These are phyloP conservation scores for Salix dunnii DNA, from an alignment of 345 rosid species.

Conservation along the genomic window DNA sequence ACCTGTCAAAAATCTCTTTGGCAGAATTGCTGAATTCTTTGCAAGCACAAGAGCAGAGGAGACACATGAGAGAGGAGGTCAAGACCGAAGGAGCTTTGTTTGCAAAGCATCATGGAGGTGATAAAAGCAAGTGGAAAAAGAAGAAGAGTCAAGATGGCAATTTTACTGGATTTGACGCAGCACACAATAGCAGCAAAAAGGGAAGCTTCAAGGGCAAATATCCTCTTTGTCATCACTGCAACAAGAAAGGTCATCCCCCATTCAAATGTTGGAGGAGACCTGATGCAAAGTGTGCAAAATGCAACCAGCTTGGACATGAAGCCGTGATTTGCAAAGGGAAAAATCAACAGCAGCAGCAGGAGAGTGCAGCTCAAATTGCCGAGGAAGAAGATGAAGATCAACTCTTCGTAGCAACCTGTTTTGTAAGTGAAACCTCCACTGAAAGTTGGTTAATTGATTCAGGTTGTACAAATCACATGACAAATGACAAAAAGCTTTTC, in stretches of 20 bases:
- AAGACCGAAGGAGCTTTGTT: neutral
- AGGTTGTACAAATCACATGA: too few relatives aligned
- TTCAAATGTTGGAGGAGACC: neutral
- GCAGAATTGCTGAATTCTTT: neutral
- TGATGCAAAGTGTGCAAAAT: neutral
- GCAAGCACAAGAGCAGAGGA: neutral
- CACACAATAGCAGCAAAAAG: neutral
- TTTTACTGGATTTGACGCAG: fast-evolving
- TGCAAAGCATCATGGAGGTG: too few relatives aligned
- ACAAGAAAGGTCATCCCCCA: neutral
- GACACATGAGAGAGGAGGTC: neutral
- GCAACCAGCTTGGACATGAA: neutral
- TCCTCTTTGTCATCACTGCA: neutral
- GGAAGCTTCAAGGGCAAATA: neutral
- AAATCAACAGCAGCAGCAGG: too few relatives aligned
- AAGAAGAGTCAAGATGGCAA: neutral
- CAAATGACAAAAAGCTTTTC: too few relatives aligned
- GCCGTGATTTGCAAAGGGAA: too few relatives aligned
- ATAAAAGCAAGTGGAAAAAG: neutral
- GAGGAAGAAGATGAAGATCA: too few relatives aligned
- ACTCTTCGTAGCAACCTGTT: too few relatives aligned
- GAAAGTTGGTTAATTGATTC: too few relatives aligned
- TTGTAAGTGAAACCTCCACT: too few relatives aligned
- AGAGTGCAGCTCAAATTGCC: too few relatives aligned
- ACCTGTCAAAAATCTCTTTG: neutral